Conservation (phyloP, 345 rosid species). For the Trapa bicornis region DNA sequence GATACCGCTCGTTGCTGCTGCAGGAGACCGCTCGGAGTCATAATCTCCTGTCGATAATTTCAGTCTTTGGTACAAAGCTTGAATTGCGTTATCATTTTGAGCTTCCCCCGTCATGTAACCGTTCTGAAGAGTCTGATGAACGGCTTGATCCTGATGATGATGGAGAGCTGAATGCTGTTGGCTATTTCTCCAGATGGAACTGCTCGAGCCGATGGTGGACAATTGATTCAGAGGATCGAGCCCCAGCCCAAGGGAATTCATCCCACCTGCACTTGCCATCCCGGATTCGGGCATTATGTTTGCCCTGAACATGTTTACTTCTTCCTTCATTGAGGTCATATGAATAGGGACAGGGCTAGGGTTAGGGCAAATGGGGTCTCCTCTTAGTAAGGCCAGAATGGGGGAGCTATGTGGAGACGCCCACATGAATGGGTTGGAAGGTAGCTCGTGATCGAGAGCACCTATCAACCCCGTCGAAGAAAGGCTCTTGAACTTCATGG, state of each 20-base stretch:
- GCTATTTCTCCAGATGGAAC: conserved; percentile 32
- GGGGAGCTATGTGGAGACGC: conserved; percentile 40
- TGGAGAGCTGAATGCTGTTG: conserved; percentile 15
- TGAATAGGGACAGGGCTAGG: conserved; percentile 17
- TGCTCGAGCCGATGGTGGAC: conserved; percentile 31
- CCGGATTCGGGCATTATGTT: conserved; percentile 26
- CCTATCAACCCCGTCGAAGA: conserved; percentile 27
- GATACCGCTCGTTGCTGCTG: background rate
- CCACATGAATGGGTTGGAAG: conserved; percentile 35
- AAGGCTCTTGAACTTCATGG: conserved; percentile 27
- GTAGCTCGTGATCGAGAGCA: conserved; percentile 34
- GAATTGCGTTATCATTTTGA: conserved; percentile 38
- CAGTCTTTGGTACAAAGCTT: conserved; percentile 52
- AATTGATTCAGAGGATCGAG: conserved; percentile 23
- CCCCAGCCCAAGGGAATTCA: conserved; percentile 25
- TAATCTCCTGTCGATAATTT: conserved; percentile 26
- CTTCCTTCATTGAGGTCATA: conserved; percentile 32
- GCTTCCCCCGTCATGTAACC: conserved; percentile 21
- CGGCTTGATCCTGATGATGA: conserved; percentile 8
- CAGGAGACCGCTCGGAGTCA: conserved; percentile 2
- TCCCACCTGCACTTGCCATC: conserved; percentile 10
- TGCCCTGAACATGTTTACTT: conserved; percentile 24
- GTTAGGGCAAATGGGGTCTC: conserved; percentile 33
- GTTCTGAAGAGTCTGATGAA: conserved; percentile 25
- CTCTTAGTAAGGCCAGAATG: conserved; percentile 38